Conservation (phyloP, 805 yeast genomes). For the Hanseniaspora clermontiae region DNA sequence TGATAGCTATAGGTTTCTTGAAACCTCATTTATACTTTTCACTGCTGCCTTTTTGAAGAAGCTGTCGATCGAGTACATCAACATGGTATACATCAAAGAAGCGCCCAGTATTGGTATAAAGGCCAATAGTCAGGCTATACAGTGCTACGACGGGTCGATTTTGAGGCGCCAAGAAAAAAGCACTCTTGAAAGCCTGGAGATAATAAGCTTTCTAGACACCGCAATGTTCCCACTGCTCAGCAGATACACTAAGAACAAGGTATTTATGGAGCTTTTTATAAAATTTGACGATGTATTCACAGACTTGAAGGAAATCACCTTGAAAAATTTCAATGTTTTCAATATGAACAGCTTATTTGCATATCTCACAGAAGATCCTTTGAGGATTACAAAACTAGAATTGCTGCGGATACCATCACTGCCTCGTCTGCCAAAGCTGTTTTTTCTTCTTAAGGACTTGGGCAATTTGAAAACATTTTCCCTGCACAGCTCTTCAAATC, state of each 20-base stretch:
- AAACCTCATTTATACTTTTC: background rate
- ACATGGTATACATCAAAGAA: conserved; percentile 1
- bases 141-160: background rate
- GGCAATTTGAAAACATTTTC: conserved; percentile 4
- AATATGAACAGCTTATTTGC: background rate
- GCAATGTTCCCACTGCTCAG: background rate
- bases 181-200: background rate
- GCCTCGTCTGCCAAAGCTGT: background rate
- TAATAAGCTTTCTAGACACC: background rate
- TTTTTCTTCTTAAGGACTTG: background rate
- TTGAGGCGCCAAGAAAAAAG: background rate
- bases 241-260: conserved; percentile 1
- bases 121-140: background rate
- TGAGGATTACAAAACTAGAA: background rate
- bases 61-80: background rate
- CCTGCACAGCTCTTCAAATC: background rate
- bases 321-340: background rate
- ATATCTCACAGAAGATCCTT: background rate
- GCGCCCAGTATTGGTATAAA: background rate
- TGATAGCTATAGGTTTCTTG: background rate
- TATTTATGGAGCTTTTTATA: background rate
- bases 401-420: background rate
- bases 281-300: conserved; percentile 1
- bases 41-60: background rate
- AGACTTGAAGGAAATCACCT: background rate